These are phyloP conservation scores for Ceratobasidium sp. DNA, from an alignment of 1,284 basidiomycete species.

Conservation along the genomic window DNA sequence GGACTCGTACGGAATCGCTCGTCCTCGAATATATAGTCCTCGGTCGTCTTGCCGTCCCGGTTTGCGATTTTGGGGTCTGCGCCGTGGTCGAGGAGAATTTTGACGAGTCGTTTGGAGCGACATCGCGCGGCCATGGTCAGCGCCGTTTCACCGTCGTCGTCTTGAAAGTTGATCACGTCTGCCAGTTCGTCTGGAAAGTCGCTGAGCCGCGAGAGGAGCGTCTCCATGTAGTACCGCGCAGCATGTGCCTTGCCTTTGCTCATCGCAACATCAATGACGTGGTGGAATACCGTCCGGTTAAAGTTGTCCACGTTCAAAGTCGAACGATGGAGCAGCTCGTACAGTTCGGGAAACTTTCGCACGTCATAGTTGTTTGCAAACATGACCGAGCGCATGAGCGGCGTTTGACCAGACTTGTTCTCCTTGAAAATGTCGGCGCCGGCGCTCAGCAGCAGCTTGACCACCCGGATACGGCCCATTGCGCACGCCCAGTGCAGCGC, in stretches of 20 bases:
- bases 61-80: constrained; percentile 97
- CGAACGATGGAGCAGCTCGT: constrained; percentile 95
- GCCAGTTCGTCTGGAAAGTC: constrained; percentile 97
- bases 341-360: constrained; percentile 98
- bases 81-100: constrained; percentile 95
- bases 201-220: constrained; percentile 88
- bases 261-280: constrained; percentile 98
- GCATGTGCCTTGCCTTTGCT: constrained; percentile 98
- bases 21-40: constrained; percentile 99
- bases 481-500: constrained; percentile 99
- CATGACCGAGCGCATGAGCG: constrained; percentile 99
- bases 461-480: constrained; percentile 97
- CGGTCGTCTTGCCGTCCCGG: constrained; percentile 95
- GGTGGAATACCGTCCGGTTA: constrained; percentile 98
- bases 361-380: constrained; percentile 99
- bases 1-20: constrained; percentile 82
- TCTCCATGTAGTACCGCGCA: constrained; percentile 99
- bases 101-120: constrained; percentile 96
- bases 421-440: constrained; percentile 98
- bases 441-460: constrained; percentile 93
- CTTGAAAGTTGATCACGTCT: constrained; percentile 99
- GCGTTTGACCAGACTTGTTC: constrained; percentile 97
- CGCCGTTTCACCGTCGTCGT: constrained; percentile 98
- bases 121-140: constrained; percentile 97
- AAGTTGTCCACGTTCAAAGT: constrained; percentile 99